Base-by-base conservation (phyloP, 2,329 filamentous ascomycete genomes). In the Xylariomycetidae sp. region DNA sequence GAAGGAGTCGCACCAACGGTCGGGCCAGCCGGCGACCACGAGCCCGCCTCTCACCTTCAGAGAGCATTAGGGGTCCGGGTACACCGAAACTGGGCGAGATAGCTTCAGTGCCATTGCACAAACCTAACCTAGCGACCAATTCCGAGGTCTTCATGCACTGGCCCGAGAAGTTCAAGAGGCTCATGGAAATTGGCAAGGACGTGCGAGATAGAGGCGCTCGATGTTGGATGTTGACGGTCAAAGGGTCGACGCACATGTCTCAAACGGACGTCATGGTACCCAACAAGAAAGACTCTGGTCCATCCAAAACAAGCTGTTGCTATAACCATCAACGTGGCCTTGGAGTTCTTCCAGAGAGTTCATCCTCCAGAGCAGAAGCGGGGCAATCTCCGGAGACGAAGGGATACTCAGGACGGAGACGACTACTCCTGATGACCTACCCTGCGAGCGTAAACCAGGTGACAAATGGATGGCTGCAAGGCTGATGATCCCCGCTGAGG, bases 111-210 rank as follows among this genome's bases (percentile, higher is more conserved):
- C 61, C 64, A 12, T 56, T 69, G 5, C 59, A 61, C 23, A 64
- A 69, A 10, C 79, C 79, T 5, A 49, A 83, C 6, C 63, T 84
- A 5, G 73, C 72, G 3, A 76, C 84, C 49, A 80, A 79, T 30
- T 75, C 70, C 5, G 79, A 84, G 53, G 79, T 76, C 0, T 83
- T 83, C 58, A 81, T 81, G 65, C 79, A 82, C 56, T 83, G 79
- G 79, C 67, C 72, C 15, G 63, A 67, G 3, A 84, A 82, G 40
- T 80, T 79, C 48, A 59, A 74, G 25, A 65, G 70, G 22, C 65
- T 82, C 8, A 64, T 70, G 40, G 60, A 63, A 1, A 59, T 83
- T 12, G 73, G 76, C 50, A 58, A 68, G 16, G 76, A 83, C 54
- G 71, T 64, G 4, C 64, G 60, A 24, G 61, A 63, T 8, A 60